Base-by-base conservation (phyloP, 306 rosid genomes). In the Lathyrus aphaca region DNA sequence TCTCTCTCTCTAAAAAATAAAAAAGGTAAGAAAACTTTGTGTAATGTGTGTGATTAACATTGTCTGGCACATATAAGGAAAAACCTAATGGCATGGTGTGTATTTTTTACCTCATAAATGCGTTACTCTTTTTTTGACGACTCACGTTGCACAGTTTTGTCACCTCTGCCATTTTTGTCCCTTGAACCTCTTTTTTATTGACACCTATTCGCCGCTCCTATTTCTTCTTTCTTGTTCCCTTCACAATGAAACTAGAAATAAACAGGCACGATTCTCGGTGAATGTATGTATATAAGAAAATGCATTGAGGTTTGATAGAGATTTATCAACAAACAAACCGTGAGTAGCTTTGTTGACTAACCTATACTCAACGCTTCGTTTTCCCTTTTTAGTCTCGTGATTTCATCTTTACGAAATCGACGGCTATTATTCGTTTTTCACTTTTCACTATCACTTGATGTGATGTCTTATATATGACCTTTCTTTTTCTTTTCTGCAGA, bases 101-200 rank as follows among this genome's bases (percentile, higher is more conserved):
- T n/a, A n/a, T 32, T 5, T 32, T 32, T 54, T 17, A 8, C 30
- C 57, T 60, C 82, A 54, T 78, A 40, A 80, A 82, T 82, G 82
- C 75, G 16, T 9, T 63, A 64, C 23, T 51, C 48, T 62, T 77
- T 50, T 30, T 74, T 55, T 40, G 27, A 56, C 69, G 75, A 66
- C 2, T 69, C 6, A 12, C 35, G 5, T 35, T 32, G 7, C 37
- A 0, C 66, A 65, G 85, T 81, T 86, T 79, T 56, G 81, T 79
- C 87, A 71, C 57, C 23, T 39, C 87, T 86, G 93, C 74, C 75
- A 64, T 58, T 45, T 59, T 75, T 67, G 74, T 75, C 74, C 43
- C 49, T 70, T 58, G 49, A 42, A 13, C 38, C 21, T 13, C 5
- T 6, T 17, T 19, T 32, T 32, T 8, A 32, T 32, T 32, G 7